These are phyloP conservation scores for Ephemerocybe angulata DNA, from an alignment of 768 basidiomycete genomes.

Conservation along the genomic window DNA sequence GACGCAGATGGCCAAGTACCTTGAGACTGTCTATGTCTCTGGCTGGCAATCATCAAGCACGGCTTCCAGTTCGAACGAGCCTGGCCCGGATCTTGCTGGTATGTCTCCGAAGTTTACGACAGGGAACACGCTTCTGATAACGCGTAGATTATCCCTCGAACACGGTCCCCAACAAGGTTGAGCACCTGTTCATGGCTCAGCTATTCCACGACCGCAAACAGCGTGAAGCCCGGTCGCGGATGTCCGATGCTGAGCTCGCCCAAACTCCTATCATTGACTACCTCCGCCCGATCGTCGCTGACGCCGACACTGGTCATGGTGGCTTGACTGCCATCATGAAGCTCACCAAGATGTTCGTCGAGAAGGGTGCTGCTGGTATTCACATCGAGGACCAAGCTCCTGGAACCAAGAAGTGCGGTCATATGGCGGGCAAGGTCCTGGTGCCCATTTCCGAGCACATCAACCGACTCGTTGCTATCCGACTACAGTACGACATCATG, in stretches of 20 bases:
- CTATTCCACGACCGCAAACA: slow-evolving; percentile 99
- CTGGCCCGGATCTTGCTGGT: slow-evolving; percentile 98
- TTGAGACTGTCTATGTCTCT: slow-evolving; percentile 98
- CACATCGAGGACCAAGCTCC: slow-evolving; percentile 98
- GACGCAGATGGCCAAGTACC: slow-evolving; percentile 98
- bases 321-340: slow-evolving; percentile 99
- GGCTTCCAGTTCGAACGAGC: slow-evolving; percentile 90
- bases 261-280: slow-evolving; percentile 78
- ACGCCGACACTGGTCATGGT: slow-evolving; percentile 98
- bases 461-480: slow-evolving; percentile 95
- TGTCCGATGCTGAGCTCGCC: slow-evolving; percentile 70
- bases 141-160: slow-evolving; percentile 90
- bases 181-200: slow-evolving; percentile 96
- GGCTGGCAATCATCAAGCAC: slow-evolving; percentile 95
- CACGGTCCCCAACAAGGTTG: slow-evolving; percentile 98
- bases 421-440: slow-evolving; percentile 95
- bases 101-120: slow-evolving; percentile 15
- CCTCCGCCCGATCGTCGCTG: slow-evolving; percentile 90
- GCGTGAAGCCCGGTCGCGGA: slow-evolving; percentile 66
- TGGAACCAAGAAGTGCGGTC: slow-evolving; percentile 94
- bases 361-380: slow-evolving; percentile 96
- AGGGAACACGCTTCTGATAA: neutral
- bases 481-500: slow-evolving; percentile 97
- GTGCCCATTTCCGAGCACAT: slow-evolving; percentile 98
- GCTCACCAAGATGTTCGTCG: slow-evolving; percentile 97